Evolutionary conservation across 2,329 filamentous ascomycete species (phyloP).

Genomic region (Colletotrichum sp.): DNA sequence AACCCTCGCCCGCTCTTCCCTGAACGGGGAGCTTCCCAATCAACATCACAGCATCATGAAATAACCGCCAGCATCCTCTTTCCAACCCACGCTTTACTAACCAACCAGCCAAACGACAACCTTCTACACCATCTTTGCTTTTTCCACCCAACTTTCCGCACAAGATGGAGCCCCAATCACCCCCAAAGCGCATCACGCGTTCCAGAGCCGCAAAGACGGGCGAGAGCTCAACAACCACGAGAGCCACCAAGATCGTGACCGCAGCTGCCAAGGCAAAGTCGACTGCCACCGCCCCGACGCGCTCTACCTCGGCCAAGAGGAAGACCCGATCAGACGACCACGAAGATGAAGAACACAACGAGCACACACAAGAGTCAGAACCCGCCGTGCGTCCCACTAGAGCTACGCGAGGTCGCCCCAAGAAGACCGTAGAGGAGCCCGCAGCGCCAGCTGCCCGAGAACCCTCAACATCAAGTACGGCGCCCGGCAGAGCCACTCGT

Average conservation of each 20-base stretch:
- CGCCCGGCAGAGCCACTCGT: slow-evolving; percentile 30
- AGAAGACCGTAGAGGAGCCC: slow-evolving; percentile 38
- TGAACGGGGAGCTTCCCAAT: not conserved
- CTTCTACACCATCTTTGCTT: slow-evolving; percentile 4
- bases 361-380: slow-evolving; percentile 28
- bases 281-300: slow-evolving; percentile 27
- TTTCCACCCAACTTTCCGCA: not conserved
- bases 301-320: slow-evolving; percentile 43
- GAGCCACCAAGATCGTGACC: slow-evolving; percentile 51
- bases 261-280: slow-evolving; percentile 53
- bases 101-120: not conserved
- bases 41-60: slow-evolving; percentile 11
- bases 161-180: slow-evolving; percentile 56
- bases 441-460: not conserved
- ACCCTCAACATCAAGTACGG: slow-evolving; percentile 15
- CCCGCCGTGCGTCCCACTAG: slow-evolving; percentile 35
- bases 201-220: slow-evolving; percentile 46
- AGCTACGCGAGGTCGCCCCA: slow-evolving; percentile 49
- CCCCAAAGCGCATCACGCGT: slow-evolving; percentile 64
- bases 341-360: slow-evolving; percentile 51
- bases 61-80: not conserved
- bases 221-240: slow-evolving; percentile 35
- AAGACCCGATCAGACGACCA: slow-evolving; percentile 60
- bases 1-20: slow-evolving; percentile 17
- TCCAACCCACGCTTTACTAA: slow-evolving; percentile 6